Evolutionary conservation across 108 stramenopile species (phyloP).

Genomic region (Fistulifera pelliculosa): DNA sequence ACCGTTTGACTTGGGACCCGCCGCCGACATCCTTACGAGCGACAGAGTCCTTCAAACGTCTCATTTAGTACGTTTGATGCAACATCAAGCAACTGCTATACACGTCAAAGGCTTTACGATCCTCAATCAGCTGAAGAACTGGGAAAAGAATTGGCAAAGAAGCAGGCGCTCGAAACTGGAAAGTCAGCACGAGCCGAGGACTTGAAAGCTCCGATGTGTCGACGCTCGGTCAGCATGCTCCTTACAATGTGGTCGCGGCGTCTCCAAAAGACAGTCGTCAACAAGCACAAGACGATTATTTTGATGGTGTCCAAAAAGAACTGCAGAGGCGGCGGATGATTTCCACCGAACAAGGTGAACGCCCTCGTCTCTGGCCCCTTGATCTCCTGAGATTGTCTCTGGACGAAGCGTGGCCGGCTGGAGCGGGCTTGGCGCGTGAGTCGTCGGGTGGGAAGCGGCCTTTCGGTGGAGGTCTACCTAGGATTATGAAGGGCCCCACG

Average conservation of each 20-base stretch:
- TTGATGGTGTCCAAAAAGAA: conserved; percentile 53
- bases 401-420: conserved; percentile 68
- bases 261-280: conserved; percentile 25
- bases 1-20: conserved; percentile 19
- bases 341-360: neutral
- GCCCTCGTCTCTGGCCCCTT: conserved; percentile 53
- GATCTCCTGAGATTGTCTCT: conserved; percentile 69
- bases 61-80: conserved; percentile 18
- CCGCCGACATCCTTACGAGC: conserved; percentile 19
- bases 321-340: conserved; percentile 34
- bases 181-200: conserved; percentile 51
- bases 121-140: conserved; percentile 28
- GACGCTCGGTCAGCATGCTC: conserved; percentile 67
- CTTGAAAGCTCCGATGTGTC: conserved; percentile 72
- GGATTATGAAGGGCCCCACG: conserved; percentile 89
- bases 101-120: conserved; percentile 59
- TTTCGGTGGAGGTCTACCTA: conserved; percentile 69
- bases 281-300: conserved; percentile 48
- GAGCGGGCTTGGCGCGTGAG: conserved; percentile 51
- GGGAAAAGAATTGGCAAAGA: conserved; percentile 39
- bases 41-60: conserved; percentile 4
- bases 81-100: conserved; percentile 56
- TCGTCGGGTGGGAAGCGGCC: conserved; percentile 17
- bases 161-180: conserved; percentile 44
- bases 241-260: conserved; percentile 71